These are phyloP conservation scores for Gossypium thurberi DNA, from an alignment of 345 rosid genomes.

Conservation along the genomic window DNA sequence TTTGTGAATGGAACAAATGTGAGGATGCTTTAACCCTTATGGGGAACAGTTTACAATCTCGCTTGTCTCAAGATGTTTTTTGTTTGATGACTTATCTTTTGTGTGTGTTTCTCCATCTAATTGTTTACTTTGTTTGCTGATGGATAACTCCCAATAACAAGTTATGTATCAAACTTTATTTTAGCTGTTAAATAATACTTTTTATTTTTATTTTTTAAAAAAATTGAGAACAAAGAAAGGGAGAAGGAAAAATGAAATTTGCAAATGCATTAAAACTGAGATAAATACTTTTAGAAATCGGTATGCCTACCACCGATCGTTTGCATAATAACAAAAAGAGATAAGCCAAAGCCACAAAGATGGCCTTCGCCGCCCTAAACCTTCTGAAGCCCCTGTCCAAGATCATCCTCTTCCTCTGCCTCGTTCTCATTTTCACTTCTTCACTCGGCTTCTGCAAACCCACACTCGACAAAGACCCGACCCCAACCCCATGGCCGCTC, in stretches of 20 bases:
- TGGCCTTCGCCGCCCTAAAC: neutral
- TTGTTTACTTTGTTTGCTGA: too few relatives aligned
- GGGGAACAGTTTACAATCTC: too few relatives aligned
- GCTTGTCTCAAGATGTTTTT: too few relatives aligned
- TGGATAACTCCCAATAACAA: too few relatives aligned
- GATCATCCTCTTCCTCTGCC: neutral
- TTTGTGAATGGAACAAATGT: too few relatives aligned
- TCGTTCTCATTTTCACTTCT: neutral
- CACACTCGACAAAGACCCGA: constrained; percentile 19
- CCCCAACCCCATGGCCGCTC: constrained; percentile 43
- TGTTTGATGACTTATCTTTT: too few relatives aligned
- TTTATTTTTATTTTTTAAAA: too few relatives aligned
- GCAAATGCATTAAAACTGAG: neutral
- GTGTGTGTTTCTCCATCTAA: too few relatives aligned
- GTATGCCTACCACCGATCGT: constrained; percentile 28
- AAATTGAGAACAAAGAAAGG: too few relatives aligned
- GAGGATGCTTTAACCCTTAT: too few relatives aligned
- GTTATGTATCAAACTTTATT: too few relatives aligned
- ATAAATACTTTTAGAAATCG: neutral
- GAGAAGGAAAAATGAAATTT: neutral
- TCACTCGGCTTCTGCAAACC: neutral
- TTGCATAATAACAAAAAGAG: neutral
- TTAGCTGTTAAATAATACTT: too few relatives aligned
- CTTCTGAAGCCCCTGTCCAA: constrained; percentile 21
- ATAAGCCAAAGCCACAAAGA: constrained; percentile 14